Base-by-base conservation (phyloP, 2,329 filamentous ascomycete species). In the Pseudogymnoascus sp. region DNA sequence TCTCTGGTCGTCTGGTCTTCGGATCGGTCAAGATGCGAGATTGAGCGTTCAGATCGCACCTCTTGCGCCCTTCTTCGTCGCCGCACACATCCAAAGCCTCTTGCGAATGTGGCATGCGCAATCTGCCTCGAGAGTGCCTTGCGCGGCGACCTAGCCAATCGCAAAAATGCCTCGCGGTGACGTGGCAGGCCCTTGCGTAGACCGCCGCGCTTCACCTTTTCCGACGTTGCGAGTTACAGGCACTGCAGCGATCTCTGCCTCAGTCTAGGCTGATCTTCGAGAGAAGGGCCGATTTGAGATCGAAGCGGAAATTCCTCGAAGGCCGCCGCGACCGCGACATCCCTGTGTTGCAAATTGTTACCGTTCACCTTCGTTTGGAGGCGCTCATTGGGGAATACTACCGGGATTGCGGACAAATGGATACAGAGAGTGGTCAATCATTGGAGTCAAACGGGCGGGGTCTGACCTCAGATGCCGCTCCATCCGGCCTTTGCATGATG, bases 231-330 rank as follows among this genome's bases (percentile, higher is more conserved):
- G n/a, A n/a, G n/a, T n/a, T n/a, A n/a, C n/a, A n/a, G n/a, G n/a
- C n/a, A n/a, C n/a, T n/a, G n/a, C n/a, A n/a, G n/a, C n/a, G n/a
- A n/a, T n/a, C n/a, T n/a, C n/a, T n/a, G n/a, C n/a, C n/a, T n/a
- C n/a, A n/a, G n/a, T n/a, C n/a, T n/a, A n/a, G n/a, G n/a, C n/a
- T n/a, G n/a, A n/a, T 38, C 35, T 38, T 38, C 5, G 35, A 18
- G 21, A 57, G 55, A 57, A 57, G 55, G 55, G 55, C 55, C 55
- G 55, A 57, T 57, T 15, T 33, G 23, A 57, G 55, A 35, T 35
- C 55, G 55, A 57, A 57, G 15, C 21, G 23, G 28, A 57, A 28
- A 34, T 57, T 21, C 55, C 55, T 57, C 55, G 30, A 30, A 37
- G 37, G 37, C 12, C 37, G 37, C 12, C 37, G 35, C 35, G 35